Conservation (phyloP, 257 asterid species). For the Mitragyna speciosa region DNA sequence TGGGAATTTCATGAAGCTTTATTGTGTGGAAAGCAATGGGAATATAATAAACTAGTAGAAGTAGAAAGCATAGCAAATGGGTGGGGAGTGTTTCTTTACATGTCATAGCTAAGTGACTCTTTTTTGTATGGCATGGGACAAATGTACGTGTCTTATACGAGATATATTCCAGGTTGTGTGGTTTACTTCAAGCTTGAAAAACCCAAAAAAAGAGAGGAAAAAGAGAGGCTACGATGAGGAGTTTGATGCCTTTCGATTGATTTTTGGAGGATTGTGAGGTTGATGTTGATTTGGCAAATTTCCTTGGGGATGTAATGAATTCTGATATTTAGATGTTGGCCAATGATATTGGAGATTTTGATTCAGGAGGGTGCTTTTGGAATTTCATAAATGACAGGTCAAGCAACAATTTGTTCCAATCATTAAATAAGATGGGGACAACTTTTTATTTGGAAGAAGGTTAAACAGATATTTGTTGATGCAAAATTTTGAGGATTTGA, state of each 20-base stretch:
- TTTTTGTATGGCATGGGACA: slow-evolving; percentile 56
- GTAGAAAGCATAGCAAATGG: slow-evolving; percentile 21
- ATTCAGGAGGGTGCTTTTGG: slow-evolving; percentile 11
- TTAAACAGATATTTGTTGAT: slow-evolving; percentile 26
- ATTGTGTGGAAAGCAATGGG: slow-evolving; percentile 18
- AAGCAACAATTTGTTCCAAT: slow-evolving; percentile 16
- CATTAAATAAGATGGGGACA: slow-evolving; percentile 39
- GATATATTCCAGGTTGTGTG: slow-evolving; percentile 38
- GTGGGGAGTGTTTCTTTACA: slow-evolving; percentile 51
- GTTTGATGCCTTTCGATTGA: slow-evolving; percentile 8
- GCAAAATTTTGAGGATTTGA: background rate
- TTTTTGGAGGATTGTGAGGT: slow-evolving; percentile 48
- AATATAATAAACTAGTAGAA: background rate
- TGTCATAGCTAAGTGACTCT: slow-evolving; percentile 36
- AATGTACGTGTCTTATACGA: slow-evolving; percentile 50
- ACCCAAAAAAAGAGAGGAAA: slow-evolving; percentile 7
- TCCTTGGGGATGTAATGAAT: background rate
- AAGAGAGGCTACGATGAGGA: slow-evolving; percentile 15
- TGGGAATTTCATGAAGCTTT: slow-evolving; percentile 22
- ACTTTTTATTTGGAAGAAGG: slow-evolving; percentile 14
- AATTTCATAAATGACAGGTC: background rate
- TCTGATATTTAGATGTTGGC: slow-evolving; percentile 26
- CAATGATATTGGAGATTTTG: slow-evolving; percentile 23
- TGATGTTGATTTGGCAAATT: slow-evolving; percentile 34
- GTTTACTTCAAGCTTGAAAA: slow-evolving; percentile 16